phyloP scores from a whole-genome alignment of 345 rosid species.

The Litchi chinensis region DNA sequence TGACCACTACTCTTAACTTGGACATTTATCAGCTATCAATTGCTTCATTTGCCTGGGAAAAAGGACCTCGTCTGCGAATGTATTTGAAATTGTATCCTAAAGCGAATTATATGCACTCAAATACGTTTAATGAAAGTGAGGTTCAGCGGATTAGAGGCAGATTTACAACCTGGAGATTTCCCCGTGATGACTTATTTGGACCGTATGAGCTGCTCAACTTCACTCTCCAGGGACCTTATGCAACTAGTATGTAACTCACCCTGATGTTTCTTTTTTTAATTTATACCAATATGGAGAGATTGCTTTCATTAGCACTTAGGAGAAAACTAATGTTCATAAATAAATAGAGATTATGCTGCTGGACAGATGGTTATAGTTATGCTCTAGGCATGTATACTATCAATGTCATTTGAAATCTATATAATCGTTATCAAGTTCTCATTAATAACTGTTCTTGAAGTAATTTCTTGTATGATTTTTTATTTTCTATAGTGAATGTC shows the following conservation, averaged over 20 bases:
- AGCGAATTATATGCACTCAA: conserved; percentile 15
- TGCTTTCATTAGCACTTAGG: background rate
- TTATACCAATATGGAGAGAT: background rate
- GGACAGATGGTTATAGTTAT: too few species aligned
- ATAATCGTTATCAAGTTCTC: too few species aligned
- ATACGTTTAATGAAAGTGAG: conserved; percentile 59
- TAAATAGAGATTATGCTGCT: too few species aligned
- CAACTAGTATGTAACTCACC: conserved; percentile 46
- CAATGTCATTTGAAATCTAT: too few species aligned
- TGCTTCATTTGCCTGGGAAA: conserved; percentile 62
- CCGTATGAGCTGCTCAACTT: conserved; percentile 94
- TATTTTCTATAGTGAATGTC: conserved; percentile 37
- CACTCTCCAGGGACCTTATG: conserved; percentile 83
- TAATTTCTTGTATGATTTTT: conserved; percentile 13
- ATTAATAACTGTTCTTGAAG: too few species aligned
- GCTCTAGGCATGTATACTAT: too few species aligned
- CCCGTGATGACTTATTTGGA: conserved; percentile 57
- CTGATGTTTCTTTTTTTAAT: background rate
- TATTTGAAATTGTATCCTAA: conserved; percentile 61
- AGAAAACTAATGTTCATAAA: too few species aligned
- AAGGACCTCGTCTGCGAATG: conserved; percentile 72
- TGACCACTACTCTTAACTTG: conserved; percentile 51
- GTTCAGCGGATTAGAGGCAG: conserved; percentile 56
- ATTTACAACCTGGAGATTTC: conserved; percentile 70
- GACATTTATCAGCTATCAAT: conserved; percentile 63